Conservation (phyloP, 2,329 filamentous ascomycete genomes). For the Cordyceps militaris region DNA sequence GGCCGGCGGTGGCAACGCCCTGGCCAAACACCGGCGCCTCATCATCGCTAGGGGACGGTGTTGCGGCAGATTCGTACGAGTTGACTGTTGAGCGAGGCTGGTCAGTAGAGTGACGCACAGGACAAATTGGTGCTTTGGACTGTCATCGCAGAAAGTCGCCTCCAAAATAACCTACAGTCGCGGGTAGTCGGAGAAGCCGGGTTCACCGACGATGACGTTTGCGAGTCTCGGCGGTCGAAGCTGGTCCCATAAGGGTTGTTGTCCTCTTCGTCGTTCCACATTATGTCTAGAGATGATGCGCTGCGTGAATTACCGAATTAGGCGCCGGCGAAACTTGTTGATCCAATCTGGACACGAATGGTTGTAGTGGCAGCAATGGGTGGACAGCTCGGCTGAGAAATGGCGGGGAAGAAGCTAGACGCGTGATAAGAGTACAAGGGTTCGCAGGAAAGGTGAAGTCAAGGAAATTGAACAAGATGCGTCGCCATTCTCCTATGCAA, state of each 20-base stretch:
- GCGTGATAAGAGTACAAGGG: not conserved
- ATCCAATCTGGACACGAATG: not conserved
- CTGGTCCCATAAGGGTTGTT: constrained; percentile 93
- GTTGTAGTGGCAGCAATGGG: not conserved
- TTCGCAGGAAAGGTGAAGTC: not conserved
- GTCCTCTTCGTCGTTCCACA: constrained; percentile 95
- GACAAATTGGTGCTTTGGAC: not conserved
- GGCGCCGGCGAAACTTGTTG: not conserved
- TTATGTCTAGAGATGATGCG: constrained; percentile 30
- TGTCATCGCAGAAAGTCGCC: not conserved
- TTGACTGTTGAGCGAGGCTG: constrained; percentile 20
- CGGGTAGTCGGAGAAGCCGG: constrained; percentile 53
- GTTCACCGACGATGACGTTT: constrained; percentile 60
- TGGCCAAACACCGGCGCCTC: constrained; percentile 42
- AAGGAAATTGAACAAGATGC: not conserved
- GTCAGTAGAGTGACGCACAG: not conserved
- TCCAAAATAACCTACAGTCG: constrained; percentile 45
- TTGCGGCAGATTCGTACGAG: constrained; percentile 58
- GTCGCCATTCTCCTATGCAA: constrained; percentile 11
- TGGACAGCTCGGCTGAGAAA: constrained; percentile 8
- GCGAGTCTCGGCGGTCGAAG: constrained; percentile 80
- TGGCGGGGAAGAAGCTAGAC: constrained; percentile 12
- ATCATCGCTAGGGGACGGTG: constrained; percentile 61
- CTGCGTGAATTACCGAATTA: constrained; percentile 17
- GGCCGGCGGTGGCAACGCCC: constrained; percentile 25